Conservation (phyloP, 2,329 filamentous ascomycete species). For the Aspergillus sp. region DNA sequence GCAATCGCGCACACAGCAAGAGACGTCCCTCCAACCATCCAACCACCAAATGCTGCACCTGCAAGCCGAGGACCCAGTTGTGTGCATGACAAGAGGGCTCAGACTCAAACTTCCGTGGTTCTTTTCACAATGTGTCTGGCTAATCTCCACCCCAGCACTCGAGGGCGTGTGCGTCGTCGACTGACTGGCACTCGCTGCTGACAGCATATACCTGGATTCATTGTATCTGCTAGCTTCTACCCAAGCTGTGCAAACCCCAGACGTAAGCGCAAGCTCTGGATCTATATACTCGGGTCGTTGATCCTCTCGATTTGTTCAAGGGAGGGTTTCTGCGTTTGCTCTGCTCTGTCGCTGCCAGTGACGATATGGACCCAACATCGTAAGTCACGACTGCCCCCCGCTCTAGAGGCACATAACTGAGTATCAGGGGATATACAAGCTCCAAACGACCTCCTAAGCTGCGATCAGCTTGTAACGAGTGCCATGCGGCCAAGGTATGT, state of each 20-base stretch:
- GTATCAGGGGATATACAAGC: not conserved
- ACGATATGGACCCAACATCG: slow-evolving; percentile 9
- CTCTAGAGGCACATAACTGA: not conserved
- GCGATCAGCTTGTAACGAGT: slow-evolving; percentile 24
- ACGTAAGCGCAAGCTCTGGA: not conserved
- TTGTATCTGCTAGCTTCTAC: slow-evolving; percentile 8
- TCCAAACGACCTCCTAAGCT: slow-evolving; percentile 23
- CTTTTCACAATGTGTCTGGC: slow-evolving; percentile 15
- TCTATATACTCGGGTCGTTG: slow-evolving; percentile 4
- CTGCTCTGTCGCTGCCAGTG: not conserved
- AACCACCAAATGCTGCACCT: not conserved
- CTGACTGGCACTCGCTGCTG: slow-evolving; percentile 10
- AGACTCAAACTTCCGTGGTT: slow-evolving; percentile 4
- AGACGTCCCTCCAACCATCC: not conserved
- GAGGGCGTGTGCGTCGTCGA: slow-evolving; percentile 5
- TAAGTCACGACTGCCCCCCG: not conserved
- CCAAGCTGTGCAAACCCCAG: not conserved
- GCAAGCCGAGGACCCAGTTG: slow-evolving; percentile 6
- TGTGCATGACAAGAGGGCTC: slow-evolving; percentile 7
- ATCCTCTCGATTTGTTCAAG: not conserved
- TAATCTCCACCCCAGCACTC: not conserved
- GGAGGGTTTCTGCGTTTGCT: not conserved
- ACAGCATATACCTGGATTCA: slow-evolving; percentile 13
- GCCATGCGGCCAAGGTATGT: slow-evolving; percentile 23
- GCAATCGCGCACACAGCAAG: slow-evolving; percentile 2